phyloP scores from a whole-genome alignment of 371 early-diverging fungal species.

The Agmasoma carcini region DNA sequence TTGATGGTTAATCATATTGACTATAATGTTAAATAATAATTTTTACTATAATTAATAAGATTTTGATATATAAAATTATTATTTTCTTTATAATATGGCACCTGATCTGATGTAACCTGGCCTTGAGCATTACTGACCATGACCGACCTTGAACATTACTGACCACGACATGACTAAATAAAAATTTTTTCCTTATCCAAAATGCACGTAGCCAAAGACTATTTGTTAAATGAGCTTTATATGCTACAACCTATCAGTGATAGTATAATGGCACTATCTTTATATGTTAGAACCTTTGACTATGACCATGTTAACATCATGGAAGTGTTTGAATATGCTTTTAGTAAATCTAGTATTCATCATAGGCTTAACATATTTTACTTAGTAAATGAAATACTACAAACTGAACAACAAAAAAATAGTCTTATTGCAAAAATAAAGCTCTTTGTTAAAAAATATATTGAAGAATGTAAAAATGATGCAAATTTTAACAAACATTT shows the following conservation, averaged over 20 bases:
- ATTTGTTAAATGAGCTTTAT: conserved; percentile 24
- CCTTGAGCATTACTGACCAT: too few species aligned
- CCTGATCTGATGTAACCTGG: too few species aligned
- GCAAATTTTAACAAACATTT: conserved; percentile 10
- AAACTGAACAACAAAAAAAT: conserved; percentile 18
- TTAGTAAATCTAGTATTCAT: conserved; percentile 24
- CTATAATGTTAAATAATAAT: too few species aligned
- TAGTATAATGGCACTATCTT: conserved; percentile 21
- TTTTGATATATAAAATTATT: too few species aligned
- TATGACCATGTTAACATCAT: conserved; percentile 32
- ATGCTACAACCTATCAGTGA: conserved; percentile 21
- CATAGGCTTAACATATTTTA: conserved; percentile 38
- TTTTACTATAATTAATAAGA: too few species aligned
- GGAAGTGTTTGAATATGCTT: conserved; percentile 19
- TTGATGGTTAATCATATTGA: too few species aligned
- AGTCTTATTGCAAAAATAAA: conserved; percentile 13
- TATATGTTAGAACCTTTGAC: conserved; percentile 37
- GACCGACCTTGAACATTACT: too few species aligned
- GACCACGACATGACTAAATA: too few species aligned
- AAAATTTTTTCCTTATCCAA: too few species aligned
- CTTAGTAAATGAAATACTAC: conserved; percentile 40
- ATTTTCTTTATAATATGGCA: too few species aligned
- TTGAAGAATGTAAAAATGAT: conserved; percentile 14
- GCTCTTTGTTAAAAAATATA: conserved; percentile 11
- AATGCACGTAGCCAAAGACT: conserved; percentile 17